Base-by-base conservation (phyloP, 2,329 filamentous ascomycete species). In the Ophiostoma novo-ulmi region DNA sequence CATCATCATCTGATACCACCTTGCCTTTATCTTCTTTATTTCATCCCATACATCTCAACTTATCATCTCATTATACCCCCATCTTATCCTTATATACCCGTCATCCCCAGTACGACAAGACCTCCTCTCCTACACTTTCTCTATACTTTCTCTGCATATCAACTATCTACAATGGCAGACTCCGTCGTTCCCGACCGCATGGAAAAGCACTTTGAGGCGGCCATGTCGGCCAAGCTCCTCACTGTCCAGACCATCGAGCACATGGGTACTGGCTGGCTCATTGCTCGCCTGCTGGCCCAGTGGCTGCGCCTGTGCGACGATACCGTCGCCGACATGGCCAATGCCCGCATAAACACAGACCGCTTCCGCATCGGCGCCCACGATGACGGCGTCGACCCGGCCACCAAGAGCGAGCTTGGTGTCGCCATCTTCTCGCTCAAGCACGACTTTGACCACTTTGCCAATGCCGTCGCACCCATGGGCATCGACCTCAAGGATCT, bases 351-450 rank as follows among this genome's bases (percentile, higher is more conserved):
- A n/a, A 48, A 67, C 65, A 67, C 65, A 2, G 58, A 55, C 66
- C 41, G 70, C 55, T 63, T 71, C 63, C 70, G 39, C 38, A 55
- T 48, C n/a, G 70, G 66, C 22, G 66, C 70, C 58, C 63, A 68
- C 55, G 66, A 68, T 35, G 65, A 71, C 39, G 70, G 67, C 52
- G 64, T 72, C 63, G 63, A 22, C 63, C 73, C 61, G 39, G 65
- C 31, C 68, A 69, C 31, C 6, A 67, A 68, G 55, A 70, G 70
- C 69, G 67, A 69, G n/a, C 36, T 73, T 13, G 73, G 67, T 36
- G n/a, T 74, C 36, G 69, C 72, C 26, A 31, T 74, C 31, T 74
- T 70, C 55, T 73, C 73, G 44, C 58, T 74, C 14, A 67, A 70
- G 22, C 70, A 72, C 36, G 67, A 68, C 41, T 74, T 74, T 70